Percentiles rank a stretch among this genome's conserved stretches.
phyloP scores from a whole-genome alignment of 2,329 filamentous ascomycete genomes.

The Colletotrichum nymphaeae region DNA sequence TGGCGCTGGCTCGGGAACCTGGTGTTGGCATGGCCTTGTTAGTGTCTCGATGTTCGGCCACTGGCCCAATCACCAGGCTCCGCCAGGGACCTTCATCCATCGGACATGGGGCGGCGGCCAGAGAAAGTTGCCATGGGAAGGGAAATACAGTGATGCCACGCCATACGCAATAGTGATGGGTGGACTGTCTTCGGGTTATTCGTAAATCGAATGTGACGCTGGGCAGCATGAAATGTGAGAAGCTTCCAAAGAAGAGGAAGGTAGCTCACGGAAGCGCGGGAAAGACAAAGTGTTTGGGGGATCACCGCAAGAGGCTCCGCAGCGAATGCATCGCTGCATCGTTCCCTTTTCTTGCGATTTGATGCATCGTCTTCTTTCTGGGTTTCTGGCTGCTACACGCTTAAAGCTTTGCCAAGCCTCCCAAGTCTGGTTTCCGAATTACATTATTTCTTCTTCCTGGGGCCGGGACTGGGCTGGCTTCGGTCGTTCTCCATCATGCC shows the following conservation, averaged over 20 bases:
- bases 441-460: not conserved
- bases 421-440: not conserved
- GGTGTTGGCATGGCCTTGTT: slow-evolving; percentile 8
- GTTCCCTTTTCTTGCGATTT: not conserved
- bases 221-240: not conserved
- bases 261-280: not conserved
- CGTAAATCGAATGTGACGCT: not conserved
- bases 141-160: not conserved
- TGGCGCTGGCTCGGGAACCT: not conserved
- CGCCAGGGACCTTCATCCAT: not conserved
- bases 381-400: not conserved
- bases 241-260: not conserved
- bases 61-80: slow-evolving; percentile 1
- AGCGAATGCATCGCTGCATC: not conserved
- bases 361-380: not conserved
- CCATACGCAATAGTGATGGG: not conserved
- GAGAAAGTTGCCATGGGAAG: not conserved
- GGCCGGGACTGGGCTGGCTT: not conserved
- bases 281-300: not conserved
- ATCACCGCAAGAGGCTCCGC: not conserved
- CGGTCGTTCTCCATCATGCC: not conserved
- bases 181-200: not conserved
- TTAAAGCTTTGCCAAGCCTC: not conserved
- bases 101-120: not conserved
- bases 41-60: not conserved